These are phyloP conservation scores for Acer negundo DNA, from an alignment of 345 rosid species.

Conservation along the genomic window DNA sequence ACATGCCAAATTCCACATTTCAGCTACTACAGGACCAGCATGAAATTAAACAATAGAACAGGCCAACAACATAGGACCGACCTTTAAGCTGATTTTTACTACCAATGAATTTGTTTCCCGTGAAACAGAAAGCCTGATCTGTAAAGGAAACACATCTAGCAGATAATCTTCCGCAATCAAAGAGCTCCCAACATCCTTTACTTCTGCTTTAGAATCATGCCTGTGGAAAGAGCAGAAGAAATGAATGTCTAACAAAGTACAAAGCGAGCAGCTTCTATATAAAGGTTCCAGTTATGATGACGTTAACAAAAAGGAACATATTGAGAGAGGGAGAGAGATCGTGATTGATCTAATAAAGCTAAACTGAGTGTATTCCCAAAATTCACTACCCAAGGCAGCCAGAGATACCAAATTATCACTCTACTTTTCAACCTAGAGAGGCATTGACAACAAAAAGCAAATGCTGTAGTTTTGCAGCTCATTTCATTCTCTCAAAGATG, in stretches of 20 bases:
- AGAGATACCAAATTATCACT: neutral
- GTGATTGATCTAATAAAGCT: neutral
- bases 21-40: constrained; percentile 11
- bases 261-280: constrained; percentile 6
- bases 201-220: constrained; percentile 44
- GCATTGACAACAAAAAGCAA: neutral
- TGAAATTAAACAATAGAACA: constrained; percentile 13
- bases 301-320: neutral
- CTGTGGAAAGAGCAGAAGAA: constrained; percentile 34
- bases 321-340: neutral
- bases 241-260: neutral
- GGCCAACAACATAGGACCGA: constrained; percentile 16
- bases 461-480: neutral
- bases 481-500: neutral
- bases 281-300: neutral
- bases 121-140: constrained; percentile 53
- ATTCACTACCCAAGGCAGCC: neutral
- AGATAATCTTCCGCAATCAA: constrained; percentile 38
- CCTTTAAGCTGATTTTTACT: constrained; percentile 56
- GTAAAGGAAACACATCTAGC: constrained; percentile 59
- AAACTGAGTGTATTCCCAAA: neutral
- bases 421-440: neutral
- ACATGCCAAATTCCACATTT: constrained; percentile 2
- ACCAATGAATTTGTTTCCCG: constrained; percentile 44
- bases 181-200: constrained; percentile 29